Evolutionary conservation across 305 asterid genomes (phyloP).

Genomic region (Stenogyne calaminthoides): DNA sequence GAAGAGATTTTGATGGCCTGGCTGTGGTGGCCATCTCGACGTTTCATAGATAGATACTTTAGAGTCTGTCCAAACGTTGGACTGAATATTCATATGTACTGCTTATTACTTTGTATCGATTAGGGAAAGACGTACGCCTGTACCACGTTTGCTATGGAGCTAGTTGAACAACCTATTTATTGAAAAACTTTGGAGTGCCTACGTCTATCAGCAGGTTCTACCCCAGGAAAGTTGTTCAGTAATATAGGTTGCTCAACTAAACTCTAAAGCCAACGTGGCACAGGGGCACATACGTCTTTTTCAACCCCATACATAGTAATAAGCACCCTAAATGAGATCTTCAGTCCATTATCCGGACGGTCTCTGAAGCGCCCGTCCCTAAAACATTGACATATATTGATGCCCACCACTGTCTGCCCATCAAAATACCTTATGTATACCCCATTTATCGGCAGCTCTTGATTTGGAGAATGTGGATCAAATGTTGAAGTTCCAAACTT

Average conservation of each 20-base stretch:
- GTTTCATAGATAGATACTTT: too few species aligned
- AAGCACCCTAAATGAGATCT: background rate
- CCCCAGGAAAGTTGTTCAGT: background rate
- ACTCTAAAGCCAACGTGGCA: background rate
- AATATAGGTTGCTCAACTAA: background rate
- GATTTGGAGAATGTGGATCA: background rate
- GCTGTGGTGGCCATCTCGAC: too few species aligned
- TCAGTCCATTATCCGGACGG: background rate
- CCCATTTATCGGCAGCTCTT: background rate
- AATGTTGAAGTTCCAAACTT: background rate
- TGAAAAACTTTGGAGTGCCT: too few species aligned
- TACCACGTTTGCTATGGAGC: too few species aligned
- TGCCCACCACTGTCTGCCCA: background rate
- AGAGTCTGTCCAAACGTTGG: too few species aligned
- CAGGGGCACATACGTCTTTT: background rate
- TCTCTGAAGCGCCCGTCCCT: background rate
- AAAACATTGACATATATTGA: background rate
- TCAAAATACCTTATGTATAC: background rate
- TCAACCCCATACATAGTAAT: background rate
- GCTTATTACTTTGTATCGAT: too few species aligned
- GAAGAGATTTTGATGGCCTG: too few species aligned
- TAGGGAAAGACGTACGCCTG: too few species aligned
- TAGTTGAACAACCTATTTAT: too few species aligned
- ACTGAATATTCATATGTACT: background rate
- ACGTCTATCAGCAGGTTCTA: too few species aligned